A percentile compares a stretch with the other conserved stretches of the same genome.
These are phyloP conservation scores for Zopfia rhizophila DNA, from an alignment of 2,329 filamentous ascomycete species.

Conservation along the genomic window DNA sequence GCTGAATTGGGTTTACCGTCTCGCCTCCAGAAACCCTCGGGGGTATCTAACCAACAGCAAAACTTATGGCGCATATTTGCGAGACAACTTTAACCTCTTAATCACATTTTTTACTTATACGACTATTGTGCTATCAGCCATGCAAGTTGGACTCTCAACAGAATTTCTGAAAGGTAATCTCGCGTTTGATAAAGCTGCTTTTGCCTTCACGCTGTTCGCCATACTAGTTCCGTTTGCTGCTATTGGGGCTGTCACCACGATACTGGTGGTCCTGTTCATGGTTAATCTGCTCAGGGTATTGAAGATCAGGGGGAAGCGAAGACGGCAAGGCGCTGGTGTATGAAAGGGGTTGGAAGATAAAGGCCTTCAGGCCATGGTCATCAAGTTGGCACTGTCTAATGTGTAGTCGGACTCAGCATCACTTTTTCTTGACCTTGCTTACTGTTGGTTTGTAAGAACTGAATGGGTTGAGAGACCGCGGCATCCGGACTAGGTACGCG, in stretches of 20 bases:
- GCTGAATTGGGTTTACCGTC: slow-evolving; percentile 37
- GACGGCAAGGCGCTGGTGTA: slow-evolving; percentile 26
- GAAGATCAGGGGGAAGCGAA: slow-evolving; percentile 22
- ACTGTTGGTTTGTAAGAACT: too few species aligned
- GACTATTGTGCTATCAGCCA: slow-evolving; percentile 38
- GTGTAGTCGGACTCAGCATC: too few species aligned
- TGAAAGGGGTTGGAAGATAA: too few species aligned
- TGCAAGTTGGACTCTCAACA: slow-evolving; percentile 38
- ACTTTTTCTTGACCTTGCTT: too few species aligned
- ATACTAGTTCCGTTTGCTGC: slow-evolving; percentile 32
- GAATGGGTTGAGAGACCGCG: too few species aligned
- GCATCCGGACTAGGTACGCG: too few species aligned
- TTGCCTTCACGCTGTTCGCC: slow-evolving; percentile 33
- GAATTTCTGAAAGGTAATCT: slow-evolving; percentile 24
- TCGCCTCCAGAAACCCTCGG: slow-evolving; percentile 21
- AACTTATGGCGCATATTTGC: slow-evolving; percentile 34
- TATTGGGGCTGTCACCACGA: slow-evolving; percentile 21
- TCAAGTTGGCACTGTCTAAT: too few species aligned
- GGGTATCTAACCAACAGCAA: slow-evolving; percentile 34
- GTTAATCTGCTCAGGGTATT: slow-evolving; percentile 29
- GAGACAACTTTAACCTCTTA: slow-evolving; percentile 34
- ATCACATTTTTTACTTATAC: slow-evolving; percentile 37
- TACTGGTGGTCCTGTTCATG: slow-evolving; percentile 25
- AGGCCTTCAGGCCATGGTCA: too few species aligned
- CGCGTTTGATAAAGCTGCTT: slow-evolving; percentile 32